Base-by-base conservation (phyloP, 139 green algal species). In the Chlamydomonas incerta region DNA sequence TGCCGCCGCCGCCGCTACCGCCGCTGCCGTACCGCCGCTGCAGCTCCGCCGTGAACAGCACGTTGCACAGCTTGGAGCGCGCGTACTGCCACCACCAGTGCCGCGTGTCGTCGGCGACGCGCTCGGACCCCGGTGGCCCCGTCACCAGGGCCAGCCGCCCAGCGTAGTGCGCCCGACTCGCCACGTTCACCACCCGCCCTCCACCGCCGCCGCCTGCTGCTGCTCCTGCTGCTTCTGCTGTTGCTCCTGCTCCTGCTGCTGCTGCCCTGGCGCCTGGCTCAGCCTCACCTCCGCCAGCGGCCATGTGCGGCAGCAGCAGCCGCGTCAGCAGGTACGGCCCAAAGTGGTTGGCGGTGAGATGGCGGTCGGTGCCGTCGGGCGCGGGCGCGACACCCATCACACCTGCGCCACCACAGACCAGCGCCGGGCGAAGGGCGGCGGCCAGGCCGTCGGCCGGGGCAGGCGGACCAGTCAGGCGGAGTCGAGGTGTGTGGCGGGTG, bases 31-130 rank as follows among this genome's bases (percentile, higher is more conserved):
- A 63, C 24, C 90, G 83, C 24, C 88, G 85, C 80, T 91, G 82
- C 57, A 96, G 81, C 90, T 95, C 91, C 21, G 86, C 80, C 1
- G 91, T 93, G 71, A 92, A 87, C 33, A 95, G 66, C 33, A 94
- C 81, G 66, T 96, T 96, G 80, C 82, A 88, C 52, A 96, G 88
- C 91, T 96, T 96, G 89, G 81, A 92, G 26, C 89, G 79, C 10
- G 87, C 85, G 63, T 96, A 96, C 37, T 85, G 75, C 35, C 47
- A 65, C 35, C 65, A 90, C 83, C 83, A 88, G 74, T 85, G 66
- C 0, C 31, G 58, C 3, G 57, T 35, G 41, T 60, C 74, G 65
- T 73, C 68, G 17, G 47, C 24, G 26, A 88, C 67, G 21, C 50
- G 26, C n/a, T 50, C 74, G 21, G 26, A 10, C 8, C 74, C 57